These are phyloP conservation scores for Globisporangium barbulae DNA, from an alignment of 352 stramenopile species.

Conservation along the genomic window DNA sequence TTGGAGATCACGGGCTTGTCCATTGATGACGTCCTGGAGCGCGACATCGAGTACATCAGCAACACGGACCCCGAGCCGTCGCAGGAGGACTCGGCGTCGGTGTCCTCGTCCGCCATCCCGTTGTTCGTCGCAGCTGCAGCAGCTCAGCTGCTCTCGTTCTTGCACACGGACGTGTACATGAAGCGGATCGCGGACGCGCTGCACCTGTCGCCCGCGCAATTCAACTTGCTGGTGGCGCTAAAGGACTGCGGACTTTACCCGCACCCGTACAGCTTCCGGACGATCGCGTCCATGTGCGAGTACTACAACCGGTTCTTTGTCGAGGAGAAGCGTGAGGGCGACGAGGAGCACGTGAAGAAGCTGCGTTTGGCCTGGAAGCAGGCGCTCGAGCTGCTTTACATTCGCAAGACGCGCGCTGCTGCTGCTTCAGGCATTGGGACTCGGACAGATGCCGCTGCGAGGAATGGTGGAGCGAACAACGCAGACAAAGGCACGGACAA, in stretches of 20 bases:
- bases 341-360: constrained; percentile 29
- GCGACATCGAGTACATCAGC: constrained; percentile 29
- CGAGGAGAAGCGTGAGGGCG: constrained; percentile 26
- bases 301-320: constrained; percentile 59
- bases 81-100: constrained; percentile 4
- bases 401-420: constrained; percentile 42
- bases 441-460: neutral
- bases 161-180: constrained; percentile 43
- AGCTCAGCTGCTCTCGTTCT: constrained; percentile 40
- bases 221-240: constrained; percentile 65
- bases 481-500: constrained; percentile 10
- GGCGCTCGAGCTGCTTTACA: constrained; percentile 57
- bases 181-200: constrained; percentile 44
- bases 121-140: constrained; percentile 29
- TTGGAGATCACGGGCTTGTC: constrained; percentile 45
- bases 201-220: constrained; percentile 41
- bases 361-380: constrained; percentile 46
- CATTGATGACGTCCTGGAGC: constrained; percentile 65
- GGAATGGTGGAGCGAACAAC: constrained; percentile 11
- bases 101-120: constrained; percentile 14
- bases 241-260: constrained; percentile 47
- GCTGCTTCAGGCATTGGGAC: neutral
- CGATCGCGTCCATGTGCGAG: constrained; percentile 48
- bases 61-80: constrained; percentile 1
- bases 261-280: constrained; percentile 40